Evolutionary conservation across 305 asterid species (phyloP), one percentile per base, ranked within the genome.

Genomic region (Caryopteris hybrid): DNA sequence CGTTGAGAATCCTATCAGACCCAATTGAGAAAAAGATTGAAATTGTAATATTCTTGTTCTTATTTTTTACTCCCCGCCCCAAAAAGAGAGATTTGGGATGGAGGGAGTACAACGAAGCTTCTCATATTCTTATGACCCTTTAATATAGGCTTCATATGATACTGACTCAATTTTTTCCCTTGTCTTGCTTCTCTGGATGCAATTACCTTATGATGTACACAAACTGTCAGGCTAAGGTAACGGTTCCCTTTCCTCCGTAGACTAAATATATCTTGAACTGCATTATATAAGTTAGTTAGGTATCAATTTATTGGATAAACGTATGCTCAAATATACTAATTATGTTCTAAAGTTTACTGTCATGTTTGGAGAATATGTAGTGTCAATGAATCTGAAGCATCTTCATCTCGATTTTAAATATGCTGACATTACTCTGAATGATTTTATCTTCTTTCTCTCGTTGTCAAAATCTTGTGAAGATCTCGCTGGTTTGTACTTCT

Each of bases 161-260:
- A 62, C 78, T 83, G 69, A 84, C 79, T 62, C 11, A 59, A 47
- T 41, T 20, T 29, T 68, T 63, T 43, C 67, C 42, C 34, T 38
- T 46, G 41, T 31, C 16, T 43, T 67, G 47, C 34, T 38, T 46
- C 47, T 31, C 16, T 47, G 75, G 76, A 62, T 70, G 73, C 66
- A 63, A 60, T 41, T 56, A 72, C 65, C 67, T 45, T 5, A 46
- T 39, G 69, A 51, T 59, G 59, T 53, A 38, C 74, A 33, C 63
- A 46, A 29, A 21, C 39, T 38, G 62, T 70, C 84, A 86, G 90
- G 88, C 86, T 52, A 86, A 84, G 93, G 93, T 86, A 82, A 55
- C 10, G 2, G 23, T 21, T 53, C 55, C 73, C 50, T 34, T 29
- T 70, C 36, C 46, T 69, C n/a, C 23, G 53, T 21, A 21, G 11